Evolutionary conservation across 23 red algal genomes (phyloP).

Genomic region (Chondrus crispus): DNA sequence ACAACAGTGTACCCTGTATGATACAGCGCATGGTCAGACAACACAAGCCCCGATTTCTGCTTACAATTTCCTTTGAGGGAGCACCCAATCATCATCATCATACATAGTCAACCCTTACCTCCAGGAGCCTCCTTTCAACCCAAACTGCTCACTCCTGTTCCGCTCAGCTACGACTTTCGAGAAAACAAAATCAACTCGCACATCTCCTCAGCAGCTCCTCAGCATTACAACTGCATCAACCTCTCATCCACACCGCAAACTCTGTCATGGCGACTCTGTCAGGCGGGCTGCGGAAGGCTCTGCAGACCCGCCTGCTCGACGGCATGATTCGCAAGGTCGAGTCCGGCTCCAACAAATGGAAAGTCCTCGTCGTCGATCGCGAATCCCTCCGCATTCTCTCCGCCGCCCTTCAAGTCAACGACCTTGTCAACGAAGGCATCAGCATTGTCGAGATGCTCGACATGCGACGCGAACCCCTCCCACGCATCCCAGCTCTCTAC

Average conservation of each 20-base stretch:
- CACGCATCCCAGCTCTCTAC: constrained; percentile 80
- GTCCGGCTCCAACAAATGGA: constrained; percentile 26
- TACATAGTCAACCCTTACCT: too few relatives aligned
- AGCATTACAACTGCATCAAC: too few relatives aligned
- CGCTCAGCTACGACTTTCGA: too few relatives aligned
- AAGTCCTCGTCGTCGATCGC: constrained; percentile 81
- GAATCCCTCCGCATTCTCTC: constrained; percentile 72
- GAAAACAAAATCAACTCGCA: too few relatives aligned
- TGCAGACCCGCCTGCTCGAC: constrained; percentile 57
- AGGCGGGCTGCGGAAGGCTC: constrained; percentile 29
- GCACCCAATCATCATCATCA: too few relatives aligned
- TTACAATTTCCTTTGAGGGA: too few relatives aligned
- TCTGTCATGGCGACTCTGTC: background rate
- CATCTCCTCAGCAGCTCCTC: too few relatives aligned
- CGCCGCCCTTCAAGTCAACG: constrained; percentile 62
- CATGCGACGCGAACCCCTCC: constrained; percentile 75
- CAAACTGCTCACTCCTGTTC: too few relatives aligned
- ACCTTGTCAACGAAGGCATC: constrained; percentile 84
- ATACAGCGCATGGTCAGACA: too few relatives aligned
- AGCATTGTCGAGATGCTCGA: constrained; percentile 87
- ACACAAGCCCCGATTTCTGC: too few relatives aligned
- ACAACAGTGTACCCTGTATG: too few relatives aligned
- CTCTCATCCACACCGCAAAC: background rate
- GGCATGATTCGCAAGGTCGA: constrained; percentile 71
- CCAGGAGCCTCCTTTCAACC: too few relatives aligned